These are phyloP conservation scores for Phytophthora sojae DNA, from an alignment of 352 stramenopile genomes.

Conservation along the genomic window DNA sequence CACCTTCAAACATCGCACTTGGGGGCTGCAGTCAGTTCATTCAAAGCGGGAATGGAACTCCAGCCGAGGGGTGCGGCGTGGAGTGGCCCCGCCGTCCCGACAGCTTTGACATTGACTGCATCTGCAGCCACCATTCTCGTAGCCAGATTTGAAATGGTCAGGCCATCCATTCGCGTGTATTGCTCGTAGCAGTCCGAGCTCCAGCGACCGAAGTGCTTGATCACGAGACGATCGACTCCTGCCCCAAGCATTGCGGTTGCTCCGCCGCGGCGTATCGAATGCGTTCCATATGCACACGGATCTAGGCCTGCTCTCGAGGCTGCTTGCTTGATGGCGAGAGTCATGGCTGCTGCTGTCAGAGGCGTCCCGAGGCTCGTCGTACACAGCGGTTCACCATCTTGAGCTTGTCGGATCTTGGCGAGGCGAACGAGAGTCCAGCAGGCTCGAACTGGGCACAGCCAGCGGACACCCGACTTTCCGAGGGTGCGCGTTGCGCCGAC, in stretches of 20 bases:
- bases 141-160: neutral
- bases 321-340: constrained; percentile 9
- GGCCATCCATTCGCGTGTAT: constrained; percentile 11
- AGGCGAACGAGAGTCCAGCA: constrained; percentile 4
- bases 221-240: constrained; percentile 13
- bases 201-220: constrained; percentile 34
- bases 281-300: neutral
- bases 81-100: neutral
- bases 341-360: neutral
- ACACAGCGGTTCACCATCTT: constrained; percentile 3
- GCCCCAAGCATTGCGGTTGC: constrained; percentile 22
- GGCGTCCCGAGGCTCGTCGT: neutral
- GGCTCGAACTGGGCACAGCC: constrained; percentile 12
- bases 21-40: constrained; percentile 5
- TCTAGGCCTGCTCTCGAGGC: constrained; percentile 5
- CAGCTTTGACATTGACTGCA: neutral
- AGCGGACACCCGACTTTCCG: constrained; percentile 1
- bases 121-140: constrained; percentile 10
- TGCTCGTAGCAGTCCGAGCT: constrained; percentile 23
- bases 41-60: constrained; percentile 8
- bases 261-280: constrained; percentile 25
- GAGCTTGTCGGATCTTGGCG: neutral
- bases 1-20: constrained; percentile 7
- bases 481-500: constrained; percentile 3
- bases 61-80: constrained; percentile 3